Conservation (phyloP, 768 basidiomycete genomes). For the Tulasnella sp. region DNA sequence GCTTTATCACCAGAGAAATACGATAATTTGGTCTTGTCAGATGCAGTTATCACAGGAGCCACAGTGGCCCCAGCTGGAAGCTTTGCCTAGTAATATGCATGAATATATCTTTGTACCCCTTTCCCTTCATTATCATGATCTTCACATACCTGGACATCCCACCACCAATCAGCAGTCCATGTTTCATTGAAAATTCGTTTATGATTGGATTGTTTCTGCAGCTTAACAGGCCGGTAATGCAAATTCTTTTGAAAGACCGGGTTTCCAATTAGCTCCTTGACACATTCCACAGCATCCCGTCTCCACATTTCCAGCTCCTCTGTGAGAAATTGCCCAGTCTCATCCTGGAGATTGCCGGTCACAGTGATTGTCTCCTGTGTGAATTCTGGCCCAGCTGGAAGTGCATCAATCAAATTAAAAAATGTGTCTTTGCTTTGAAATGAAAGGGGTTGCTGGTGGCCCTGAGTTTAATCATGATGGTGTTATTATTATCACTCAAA, state of each 20-base stretch:
- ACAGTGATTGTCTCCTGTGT: background rate
- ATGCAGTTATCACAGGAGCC: slow-evolving; percentile 34
- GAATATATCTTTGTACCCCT: slow-evolving; percentile 15
- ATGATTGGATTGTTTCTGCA: slow-evolving; percentile 17
- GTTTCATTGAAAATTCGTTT: slow-evolving; percentile 21
- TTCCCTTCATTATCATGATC: background rate
- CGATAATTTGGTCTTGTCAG: slow-evolving; percentile 35
- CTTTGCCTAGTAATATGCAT: slow-evolving; percentile 10
- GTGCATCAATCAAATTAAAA: background rate
- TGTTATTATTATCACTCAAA: background rate
- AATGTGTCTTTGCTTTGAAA: background rate
- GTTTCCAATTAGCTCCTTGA: slow-evolving; percentile 23
- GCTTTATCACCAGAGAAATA: slow-evolving; percentile 30
- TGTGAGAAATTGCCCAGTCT: background rate
- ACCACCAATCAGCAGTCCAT: slow-evolving; percentile 11
- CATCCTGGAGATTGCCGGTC: background rate
- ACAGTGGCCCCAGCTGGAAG: slow-evolving; percentile 24
- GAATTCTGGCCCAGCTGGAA: background rate
- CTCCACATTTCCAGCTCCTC: slow-evolving; percentile 21
- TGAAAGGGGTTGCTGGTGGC: background rate
- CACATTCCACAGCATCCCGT: slow-evolving; percentile 22
- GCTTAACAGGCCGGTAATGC: slow-evolving; percentile 22
- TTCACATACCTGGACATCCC: slow-evolving; percentile 8
- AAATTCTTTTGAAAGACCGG: slow-evolving; percentile 23
- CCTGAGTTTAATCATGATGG: background rate